These are phyloP conservation scores for Calonectria pteridis DNA, from an alignment of 2,329 filamentous ascomycete species.

Conservation along the genomic window DNA sequence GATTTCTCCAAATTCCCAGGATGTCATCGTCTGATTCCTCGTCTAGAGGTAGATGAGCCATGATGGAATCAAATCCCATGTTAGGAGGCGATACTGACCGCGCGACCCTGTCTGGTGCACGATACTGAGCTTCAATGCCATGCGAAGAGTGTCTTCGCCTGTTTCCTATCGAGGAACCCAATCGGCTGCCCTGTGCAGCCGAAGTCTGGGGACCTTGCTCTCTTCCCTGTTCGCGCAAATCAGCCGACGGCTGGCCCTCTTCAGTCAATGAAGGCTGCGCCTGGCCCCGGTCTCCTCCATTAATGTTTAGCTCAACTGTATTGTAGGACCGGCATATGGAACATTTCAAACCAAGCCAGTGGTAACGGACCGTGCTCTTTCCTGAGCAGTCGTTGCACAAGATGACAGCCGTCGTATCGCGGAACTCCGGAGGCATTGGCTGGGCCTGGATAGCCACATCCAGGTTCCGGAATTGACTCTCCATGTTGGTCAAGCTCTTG, in stretches of 20 bases:
- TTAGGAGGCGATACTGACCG: constrained; percentile 59
- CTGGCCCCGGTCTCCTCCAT: constrained; percentile 56
- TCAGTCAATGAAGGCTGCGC: constrained; percentile 44
- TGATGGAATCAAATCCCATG: constrained; percentile 42
- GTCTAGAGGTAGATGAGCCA: constrained; percentile 46
- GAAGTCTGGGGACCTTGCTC: constrained; percentile 27
- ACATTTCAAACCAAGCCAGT: constrained; percentile 96
- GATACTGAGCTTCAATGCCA: constrained; percentile 48
- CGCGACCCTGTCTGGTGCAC: constrained; percentile 56
- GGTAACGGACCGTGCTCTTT: constrained; percentile 87
- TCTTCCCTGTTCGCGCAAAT: constrained; percentile 15
- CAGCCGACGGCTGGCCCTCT: constrained; percentile 29
- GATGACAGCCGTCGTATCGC: constrained; percentile 82
- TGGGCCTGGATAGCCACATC: constrained; percentile 89
- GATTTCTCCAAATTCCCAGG: constrained; percentile 67
- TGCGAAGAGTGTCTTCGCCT: constrained; percentile 57
- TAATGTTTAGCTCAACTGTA: constrained; percentile 73
- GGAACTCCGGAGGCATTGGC: constrained; percentile 91
- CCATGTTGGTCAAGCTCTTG: constrained; percentile 98
- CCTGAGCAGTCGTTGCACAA: constrained; percentile 96
- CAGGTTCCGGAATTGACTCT: constrained; percentile 90
- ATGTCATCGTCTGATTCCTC: constrained; percentile 68
- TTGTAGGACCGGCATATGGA: constrained; percentile 79
- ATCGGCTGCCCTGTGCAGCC: constrained; percentile 27
- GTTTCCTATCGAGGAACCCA: constrained; percentile 35